Percentiles rank a stretch among this genome's conserved stretches.
phyloP scores from a whole-genome alignment of 192 early-diverging fungal species.

The Backusella circina region DNA sequence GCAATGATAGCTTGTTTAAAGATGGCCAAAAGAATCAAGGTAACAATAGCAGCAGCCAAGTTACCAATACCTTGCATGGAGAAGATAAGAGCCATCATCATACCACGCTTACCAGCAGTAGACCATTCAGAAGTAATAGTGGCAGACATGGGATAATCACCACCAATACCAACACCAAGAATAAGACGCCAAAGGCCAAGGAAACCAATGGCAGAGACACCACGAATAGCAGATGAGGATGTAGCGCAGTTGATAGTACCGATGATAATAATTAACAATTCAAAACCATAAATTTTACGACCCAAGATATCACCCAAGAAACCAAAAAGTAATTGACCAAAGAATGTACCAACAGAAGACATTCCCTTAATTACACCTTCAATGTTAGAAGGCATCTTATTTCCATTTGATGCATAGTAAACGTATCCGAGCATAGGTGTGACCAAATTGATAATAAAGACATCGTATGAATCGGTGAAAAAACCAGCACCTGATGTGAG shows the following conservation, averaged over 20 bases:
- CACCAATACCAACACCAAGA: constrained; percentile 91
- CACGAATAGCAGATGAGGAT: constrained; percentile 60
- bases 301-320: constrained; percentile 83
- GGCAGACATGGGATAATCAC: constrained; percentile 93
- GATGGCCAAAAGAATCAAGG: constrained; percentile 67
- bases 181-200: constrained; percentile 89
- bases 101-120: constrained; percentile 71
- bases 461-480: constrained; percentile 95
- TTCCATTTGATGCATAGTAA: constrained; percentile 49
- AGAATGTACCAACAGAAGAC: constrained; percentile 76
- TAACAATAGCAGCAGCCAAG: constrained; percentile 74
- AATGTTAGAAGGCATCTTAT: constrained; percentile 61
- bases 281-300: constrained; percentile 82
- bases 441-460: constrained; percentile 89
- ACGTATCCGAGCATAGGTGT: constrained; percentile 83
- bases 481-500: constrained; percentile 74
- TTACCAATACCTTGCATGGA: constrained; percentile 94
- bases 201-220: constrained; percentile 67
- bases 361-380: constrained; percentile 84
- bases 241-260: constrained; percentile 79
- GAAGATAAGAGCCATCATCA: constrained; percentile 65
- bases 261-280: constrained; percentile 88
- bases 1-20: constrained; percentile 67
- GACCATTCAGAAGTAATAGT: constrained; percentile 91
- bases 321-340: constrained; percentile 87